Percentiles rank a stretch among this genome's conserved stretches.
phyloP scores from a whole-genome alignment of 139 green algal species.

The Klebsormidium nitens region DNA sequence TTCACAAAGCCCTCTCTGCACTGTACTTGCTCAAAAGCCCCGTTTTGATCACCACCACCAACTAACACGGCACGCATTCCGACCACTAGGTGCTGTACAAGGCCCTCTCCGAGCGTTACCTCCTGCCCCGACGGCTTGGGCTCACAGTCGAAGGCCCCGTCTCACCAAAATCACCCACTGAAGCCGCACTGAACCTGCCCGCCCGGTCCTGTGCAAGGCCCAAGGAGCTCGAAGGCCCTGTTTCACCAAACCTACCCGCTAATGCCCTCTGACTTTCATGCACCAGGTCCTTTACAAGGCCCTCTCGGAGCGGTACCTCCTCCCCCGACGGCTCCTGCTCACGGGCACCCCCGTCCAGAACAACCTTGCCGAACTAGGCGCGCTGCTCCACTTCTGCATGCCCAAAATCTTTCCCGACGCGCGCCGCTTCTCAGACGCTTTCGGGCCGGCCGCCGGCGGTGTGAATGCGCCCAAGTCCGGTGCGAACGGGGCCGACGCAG shows the following conservation, averaged over 20 bases:
- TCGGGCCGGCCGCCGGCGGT: constrained; percentile 19
- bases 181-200: too few species aligned
- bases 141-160: too few species aligned
- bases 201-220: too few species aligned
- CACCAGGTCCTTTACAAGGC: constrained; percentile 15
- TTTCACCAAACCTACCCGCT: constrained; percentile 1
- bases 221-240: too few species aligned
- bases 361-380: constrained; percentile 72
- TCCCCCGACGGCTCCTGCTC: constrained; percentile 60
- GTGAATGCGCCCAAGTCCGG: not conserved
- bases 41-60: not conserved
- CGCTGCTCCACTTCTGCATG: constrained; percentile 75
- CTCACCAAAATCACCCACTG: too few species aligned
- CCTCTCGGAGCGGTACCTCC: constrained; percentile 21
- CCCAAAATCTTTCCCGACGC: constrained; percentile 80
- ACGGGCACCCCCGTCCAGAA: constrained; percentile 48
- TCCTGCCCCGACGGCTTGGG: constrained; percentile 56
- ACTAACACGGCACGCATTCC: not conserved
- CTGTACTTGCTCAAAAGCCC: too few species aligned
- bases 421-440: constrained; percentile 44
- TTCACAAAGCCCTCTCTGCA: too few species aligned
- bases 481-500: not conserved
- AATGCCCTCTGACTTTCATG: not conserved
- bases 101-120: too few species aligned
- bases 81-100: not conserved